phyloP scores from a whole-genome alignment of 345 rosid species.

The Rhizophora mangle region DNA sequence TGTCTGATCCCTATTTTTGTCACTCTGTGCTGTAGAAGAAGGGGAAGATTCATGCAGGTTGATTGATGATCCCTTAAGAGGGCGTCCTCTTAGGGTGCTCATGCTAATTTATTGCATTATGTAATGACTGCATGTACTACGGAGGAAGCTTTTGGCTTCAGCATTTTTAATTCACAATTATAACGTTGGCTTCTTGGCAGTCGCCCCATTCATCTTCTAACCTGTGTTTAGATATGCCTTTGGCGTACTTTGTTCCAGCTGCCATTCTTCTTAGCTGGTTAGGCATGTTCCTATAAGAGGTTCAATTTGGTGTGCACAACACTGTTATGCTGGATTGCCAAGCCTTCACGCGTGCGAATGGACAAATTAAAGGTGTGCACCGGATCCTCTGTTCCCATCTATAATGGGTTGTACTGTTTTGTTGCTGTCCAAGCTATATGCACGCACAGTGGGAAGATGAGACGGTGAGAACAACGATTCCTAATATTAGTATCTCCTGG shows the following conservation, averaged over 20 bases:
- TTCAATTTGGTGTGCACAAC: too few species aligned
- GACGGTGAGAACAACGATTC: too few species aligned
- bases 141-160: neutral
- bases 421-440: too few species aligned
- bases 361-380: too few species aligned
- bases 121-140: neutral
- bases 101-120: conserved; percentile 1
- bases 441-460: too few species aligned
- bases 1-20: neutral
- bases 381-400: too few species aligned
- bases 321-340: too few species aligned
- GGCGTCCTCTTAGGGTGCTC: neutral
- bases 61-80: neutral
- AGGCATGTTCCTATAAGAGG: neutral
- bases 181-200: neutral
- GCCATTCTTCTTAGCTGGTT: conserved; percentile 18
- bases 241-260: neutral
- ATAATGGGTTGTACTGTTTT: too few species aligned
- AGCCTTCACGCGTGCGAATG: too few species aligned
- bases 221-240: neutral
- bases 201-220: neutral
- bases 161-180: neutral
- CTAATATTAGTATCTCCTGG: too few species aligned
- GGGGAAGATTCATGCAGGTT: conserved; percentile 10
- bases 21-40: conserved; percentile 14